Base-by-base conservation (phyloP, 768 basidiomycete genomes). In the Sistotremastrum niveocremeum region DNA sequence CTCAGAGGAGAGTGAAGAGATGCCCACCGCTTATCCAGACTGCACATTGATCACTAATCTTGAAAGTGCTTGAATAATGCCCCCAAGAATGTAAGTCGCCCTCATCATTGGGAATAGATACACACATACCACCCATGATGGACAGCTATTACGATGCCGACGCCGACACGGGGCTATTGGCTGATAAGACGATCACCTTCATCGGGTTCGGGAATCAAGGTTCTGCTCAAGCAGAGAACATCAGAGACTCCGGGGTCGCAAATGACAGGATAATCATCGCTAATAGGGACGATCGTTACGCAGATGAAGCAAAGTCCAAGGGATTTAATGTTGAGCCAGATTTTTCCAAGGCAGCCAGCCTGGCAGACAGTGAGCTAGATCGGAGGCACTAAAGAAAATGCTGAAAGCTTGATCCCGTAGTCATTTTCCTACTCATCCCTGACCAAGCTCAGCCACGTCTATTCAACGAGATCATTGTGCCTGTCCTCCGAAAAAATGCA, bases 121-220 rank as follows among this genome's bases (percentile, higher is more conserved):
- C 7, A 33, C 8, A 6, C 39, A 45, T 44, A 9, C 39, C 44
- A 8, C 49, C 39, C 5, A 37, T 7, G 44, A 9, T 12, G 7
- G 28, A 29, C 51, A 76, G 74, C 46, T 78, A 78, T 56, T 74
- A 80, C 58, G 77, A 80, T 56, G 57, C 69, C 11, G 77, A 80
- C 52, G 76, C 77, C n/a, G 69, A 78, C 55, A 60, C 76, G 5
- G 60, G 55, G 31, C 32, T 70, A 12, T 59, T 79, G 41, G 60
- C 64, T 31, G 62, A 60, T 50, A 79, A 71, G 61, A 70, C 63
- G 9, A 73, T 79, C 44, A 74, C 78, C 7, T 79, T 79, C 62
- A 58, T 80, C 12, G 77, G 77, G 76, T 79, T 77, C 57, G 77
- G 77, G 39, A 79, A 77, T 57, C 77, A 79, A 56, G 77, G 77